Evolutionary conservation across 2,329 filamentous ascomycete genomes (phyloP).

Genomic region (Alternaria solani): DNA sequence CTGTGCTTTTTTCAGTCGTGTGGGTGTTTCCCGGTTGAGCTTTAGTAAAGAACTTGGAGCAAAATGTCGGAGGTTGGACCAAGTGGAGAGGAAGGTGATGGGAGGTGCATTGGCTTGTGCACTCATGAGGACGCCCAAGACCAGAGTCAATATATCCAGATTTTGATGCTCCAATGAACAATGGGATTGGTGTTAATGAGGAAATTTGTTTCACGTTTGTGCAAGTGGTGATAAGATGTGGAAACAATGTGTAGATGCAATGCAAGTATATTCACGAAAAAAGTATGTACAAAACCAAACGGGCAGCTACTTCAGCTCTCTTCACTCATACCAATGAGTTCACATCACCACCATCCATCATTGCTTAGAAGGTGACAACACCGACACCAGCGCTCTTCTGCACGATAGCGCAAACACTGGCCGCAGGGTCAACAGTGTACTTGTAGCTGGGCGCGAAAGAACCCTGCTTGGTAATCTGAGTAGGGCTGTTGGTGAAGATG

Average conservation of each 20-base stretch:
- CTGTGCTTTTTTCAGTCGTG: slow-evolving; percentile 29
- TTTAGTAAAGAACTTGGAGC: neutral
- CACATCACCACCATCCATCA: neutral
- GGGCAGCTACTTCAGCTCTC: slow-evolving; percentile 5
- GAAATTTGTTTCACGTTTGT: neutral
- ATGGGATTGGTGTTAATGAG: neutral
- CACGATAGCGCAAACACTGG: slow-evolving; percentile 37
- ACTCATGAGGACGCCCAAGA: neutral
- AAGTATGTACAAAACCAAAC: slow-evolving; percentile 31
- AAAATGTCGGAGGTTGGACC: neutral
- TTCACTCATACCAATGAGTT: neutral
- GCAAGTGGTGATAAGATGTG: slow-evolving; percentile 25
- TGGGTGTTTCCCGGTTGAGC: slow-evolving; percentile 33
- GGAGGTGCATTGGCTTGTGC: neutral
- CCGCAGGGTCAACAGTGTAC: slow-evolving; percentile 53
- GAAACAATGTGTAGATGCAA: neutral
- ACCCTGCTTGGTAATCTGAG: slow-evolving; percentile 59
- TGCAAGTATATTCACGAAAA: slow-evolving; percentile 13
- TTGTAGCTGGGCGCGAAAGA: slow-evolving; percentile 62
- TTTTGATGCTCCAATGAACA: neutral
- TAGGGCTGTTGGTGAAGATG: slow-evolving; percentile 50
- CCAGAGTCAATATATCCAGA: slow-evolving; percentile 6
- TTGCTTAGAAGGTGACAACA: slow-evolving; percentile 40
- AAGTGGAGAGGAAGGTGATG: neutral
- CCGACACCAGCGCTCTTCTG: slow-evolving; percentile 42